Conservation (phyloP, 202 grass and related monocot species). For the Bolboschoenoplectus hybrid region DNA sequence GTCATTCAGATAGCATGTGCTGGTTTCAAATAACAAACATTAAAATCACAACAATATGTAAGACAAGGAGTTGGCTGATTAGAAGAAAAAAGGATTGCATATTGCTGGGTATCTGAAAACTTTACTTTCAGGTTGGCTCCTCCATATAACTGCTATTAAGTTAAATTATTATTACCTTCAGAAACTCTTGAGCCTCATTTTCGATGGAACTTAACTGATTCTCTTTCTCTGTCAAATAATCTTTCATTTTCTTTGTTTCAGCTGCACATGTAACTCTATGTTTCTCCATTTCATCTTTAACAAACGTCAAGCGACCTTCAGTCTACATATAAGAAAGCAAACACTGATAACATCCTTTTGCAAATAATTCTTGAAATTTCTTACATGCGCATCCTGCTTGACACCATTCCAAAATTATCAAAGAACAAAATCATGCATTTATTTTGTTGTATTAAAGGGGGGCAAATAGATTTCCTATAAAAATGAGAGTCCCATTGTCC, state of each 20-base stretch:
- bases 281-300: slow-evolving; percentile 55
- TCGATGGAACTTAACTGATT: slow-evolving; percentile 44
- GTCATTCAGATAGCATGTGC: background rate
- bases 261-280: slow-evolving; percentile 51
- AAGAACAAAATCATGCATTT: slow-evolving; percentile 13
- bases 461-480: background rate
- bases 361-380: background rate
- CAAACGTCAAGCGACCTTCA: slow-evolving; percentile 36
- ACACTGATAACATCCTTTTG: background rate
- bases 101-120: background rate
- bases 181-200: slow-evolving; percentile 50
- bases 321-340: slow-evolving; percentile 37
- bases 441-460: background rate
- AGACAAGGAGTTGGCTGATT: background rate
- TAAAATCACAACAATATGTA: background rate
- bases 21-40: background rate
- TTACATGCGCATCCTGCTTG: background rate
- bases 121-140: background rate
- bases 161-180: slow-evolving; percentile 52
- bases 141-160: background rate
- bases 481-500: background rate
- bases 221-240: slow-evolving; percentile 50
- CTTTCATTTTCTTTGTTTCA: slow-evolving; percentile 53
- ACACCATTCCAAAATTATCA: background rate
- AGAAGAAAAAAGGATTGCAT: slow-evolving; percentile 13